Base-by-base conservation (phyloP, 805 yeast genomes). In the Barnettozyma populi region DNA sequence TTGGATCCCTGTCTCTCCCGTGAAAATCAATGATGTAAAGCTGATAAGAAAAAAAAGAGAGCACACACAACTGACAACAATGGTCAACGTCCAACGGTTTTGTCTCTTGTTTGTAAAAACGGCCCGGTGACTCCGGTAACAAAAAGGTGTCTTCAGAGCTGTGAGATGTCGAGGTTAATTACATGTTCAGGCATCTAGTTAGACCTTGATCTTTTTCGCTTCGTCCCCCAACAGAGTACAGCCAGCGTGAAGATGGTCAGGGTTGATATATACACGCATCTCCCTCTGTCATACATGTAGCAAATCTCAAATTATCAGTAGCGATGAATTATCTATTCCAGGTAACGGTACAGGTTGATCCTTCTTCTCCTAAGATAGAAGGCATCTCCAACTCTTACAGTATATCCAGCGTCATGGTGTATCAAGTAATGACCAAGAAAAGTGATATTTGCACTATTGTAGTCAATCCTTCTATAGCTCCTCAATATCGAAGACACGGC, bases 401-500 rank as follows among this genome's bases (percentile, higher is more conserved):
- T 46, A 35, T 56, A 56, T 7, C 55, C 57, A 4, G 46, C 43
- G 23, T 50, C 52, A 16, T 49, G 49, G 25, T 56, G 58, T 14
- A 56, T 52, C 2, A 48, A 42, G 49, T 56, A 56, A 4, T 45
- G 48, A 1, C 60, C 60, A 18, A 56, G 31, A 31, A 55, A 56
- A 7, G 46, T 39, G 14, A 8, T 4, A 8, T 38, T 41, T n/a
- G 43, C 29, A 9, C 40, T 43, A 10, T 49, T 52, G 23, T 52
- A 49, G 47, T 56, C 60, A 7, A 55, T 44, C 19, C 37, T 44
- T 38, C 60, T 48, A 39, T 55, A 56, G 3, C 27, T 21, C 16
- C 31, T 32, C 36, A 56, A 19, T 1, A 51, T 46, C 40, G 47
- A 49, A 6, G 54, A 35, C 5, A 52, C 58, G 14, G 49, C 36